Conservation (phyloP, 2,329 filamentous ascomycete genomes). For the Raffaelea deltoideospora region DNA sequence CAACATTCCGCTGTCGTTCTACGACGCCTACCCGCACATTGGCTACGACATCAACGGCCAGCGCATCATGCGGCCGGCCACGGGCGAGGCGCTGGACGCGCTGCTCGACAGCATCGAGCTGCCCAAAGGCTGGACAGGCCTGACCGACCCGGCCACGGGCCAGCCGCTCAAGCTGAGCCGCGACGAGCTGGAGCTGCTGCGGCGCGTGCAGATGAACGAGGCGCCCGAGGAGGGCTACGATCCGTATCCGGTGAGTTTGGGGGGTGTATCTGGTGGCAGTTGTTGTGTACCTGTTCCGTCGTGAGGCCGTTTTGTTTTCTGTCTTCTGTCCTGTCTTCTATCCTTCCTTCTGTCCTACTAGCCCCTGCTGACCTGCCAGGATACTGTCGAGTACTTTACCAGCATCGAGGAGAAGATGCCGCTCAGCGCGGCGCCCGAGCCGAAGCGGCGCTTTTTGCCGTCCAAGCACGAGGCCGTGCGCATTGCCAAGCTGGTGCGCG, state of each 20-base stretch:
- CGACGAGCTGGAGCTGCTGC: slow-evolving; percentile 78
- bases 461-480: slow-evolving; percentile 95
- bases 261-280: background rate
- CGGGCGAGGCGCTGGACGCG: slow-evolving; percentile 83
- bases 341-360: background rate
- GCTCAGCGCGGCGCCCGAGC: slow-evolving; percentile 83
- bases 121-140: slow-evolving; percentile 90
- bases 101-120: slow-evolving; percentile 92
- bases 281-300: background rate
- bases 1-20: slow-evolving; percentile 84
- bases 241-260: slow-evolving; percentile 56
- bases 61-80: slow-evolving; percentile 90
- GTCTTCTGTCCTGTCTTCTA: background rate
- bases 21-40: slow-evolving; percentile 95
- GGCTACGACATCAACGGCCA: slow-evolving; percentile 98
- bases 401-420: slow-evolving; percentile 88
- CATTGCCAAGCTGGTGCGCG: slow-evolving; percentile 92
- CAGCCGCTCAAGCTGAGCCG: slow-evolving; percentile 78
- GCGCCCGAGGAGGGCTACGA: slow-evolving; percentile 79
- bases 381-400: slow-evolving; percentile 89
- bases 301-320: slow-evolving; percentile 3
- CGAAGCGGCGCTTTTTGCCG: slow-evolving; percentile 86
- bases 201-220: slow-evolving; percentile 79
- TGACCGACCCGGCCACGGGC: slow-evolving; percentile 87
- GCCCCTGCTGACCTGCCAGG: slow-evolving; percentile 24